A percentile compares a stretch with the other conserved stretches of the same genome.
Conservation (phyloP, 371 early-diverging fungal genomes). For the Entomophthora muscae region DNA sequence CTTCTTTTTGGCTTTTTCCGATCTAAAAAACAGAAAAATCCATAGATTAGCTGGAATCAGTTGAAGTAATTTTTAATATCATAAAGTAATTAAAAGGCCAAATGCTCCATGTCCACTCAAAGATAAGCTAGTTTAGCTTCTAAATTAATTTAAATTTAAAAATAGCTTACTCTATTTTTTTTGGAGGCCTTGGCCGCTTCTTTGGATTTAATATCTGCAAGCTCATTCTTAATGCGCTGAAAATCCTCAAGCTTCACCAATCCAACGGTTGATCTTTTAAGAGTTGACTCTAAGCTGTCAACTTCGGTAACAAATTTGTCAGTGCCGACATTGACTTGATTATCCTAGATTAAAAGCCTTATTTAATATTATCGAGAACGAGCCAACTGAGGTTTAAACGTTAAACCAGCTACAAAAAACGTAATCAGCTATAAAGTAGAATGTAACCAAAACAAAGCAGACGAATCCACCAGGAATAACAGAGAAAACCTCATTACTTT, state of each 20-base stretch:
- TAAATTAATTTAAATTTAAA: not conserved
- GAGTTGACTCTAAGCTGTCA: conserved; percentile 56
- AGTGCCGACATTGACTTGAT: conserved; percentile 48
- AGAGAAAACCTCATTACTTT: conserved; percentile 25
- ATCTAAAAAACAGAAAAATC: not conserved
- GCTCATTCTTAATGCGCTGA: conserved; percentile 53
- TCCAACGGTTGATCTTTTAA: conserved; percentile 78
- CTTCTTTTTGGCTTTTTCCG: conserved; percentile 15
- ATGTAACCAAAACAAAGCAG: too few relatives aligned
- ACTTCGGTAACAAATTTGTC: conserved; percentile 69
- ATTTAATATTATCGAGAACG: too few relatives aligned
- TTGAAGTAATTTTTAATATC: not conserved
- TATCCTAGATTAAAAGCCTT: conserved; percentile 28
- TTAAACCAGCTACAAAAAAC: too few relatives aligned
- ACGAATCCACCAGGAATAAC: too few relatives aligned
- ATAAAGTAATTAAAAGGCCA: not conserved
- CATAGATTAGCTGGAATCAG: not conserved
- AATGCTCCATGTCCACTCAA: too few relatives aligned
- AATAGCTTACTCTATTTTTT: conserved; percentile 10
- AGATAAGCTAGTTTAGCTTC: too few relatives aligned
- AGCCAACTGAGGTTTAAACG: too few relatives aligned
- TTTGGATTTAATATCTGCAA: conserved; percentile 59
- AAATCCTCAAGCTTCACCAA: conserved; percentile 79
- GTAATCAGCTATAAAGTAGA: too few relatives aligned
- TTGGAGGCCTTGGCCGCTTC: conserved; percentile 38